These are phyloP conservation scores for Gracilaria domingensis DNA, from an alignment of 23 red algal genomes.

Conservation along the genomic window DNA sequence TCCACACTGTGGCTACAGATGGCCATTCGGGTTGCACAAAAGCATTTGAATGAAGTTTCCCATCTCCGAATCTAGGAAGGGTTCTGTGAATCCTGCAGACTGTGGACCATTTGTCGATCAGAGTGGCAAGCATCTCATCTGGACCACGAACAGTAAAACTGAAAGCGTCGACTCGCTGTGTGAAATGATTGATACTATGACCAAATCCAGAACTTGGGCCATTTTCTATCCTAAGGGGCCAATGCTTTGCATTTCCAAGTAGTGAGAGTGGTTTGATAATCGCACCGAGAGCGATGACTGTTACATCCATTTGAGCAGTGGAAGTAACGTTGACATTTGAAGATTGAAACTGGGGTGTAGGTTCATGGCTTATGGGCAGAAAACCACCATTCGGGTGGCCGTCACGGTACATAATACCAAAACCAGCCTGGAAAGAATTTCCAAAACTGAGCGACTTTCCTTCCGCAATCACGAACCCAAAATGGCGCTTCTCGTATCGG, in stretches of 20 bases:
- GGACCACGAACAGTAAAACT: not conserved
- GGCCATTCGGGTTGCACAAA: conserved; percentile 23
- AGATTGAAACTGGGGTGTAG: not conserved
- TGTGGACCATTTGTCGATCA: not conserved
- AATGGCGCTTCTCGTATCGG: not conserved
- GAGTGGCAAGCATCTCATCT: not conserved
- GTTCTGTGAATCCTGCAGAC: not conserved
- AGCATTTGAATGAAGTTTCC: not conserved
- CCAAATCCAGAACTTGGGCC: not conserved
- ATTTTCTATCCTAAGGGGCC: not conserved
- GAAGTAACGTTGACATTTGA: not conserved
- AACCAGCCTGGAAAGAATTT: not conserved
- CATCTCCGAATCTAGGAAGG: conserved; percentile 11
- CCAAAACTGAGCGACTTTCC: not conserved
- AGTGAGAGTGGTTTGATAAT: conserved; percentile 4
- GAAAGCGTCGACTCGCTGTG: not conserved
- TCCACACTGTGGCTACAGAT: conserved; percentile 11
- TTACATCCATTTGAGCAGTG: conserved; percentile 1
- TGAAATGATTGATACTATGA: not conserved
- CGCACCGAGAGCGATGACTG: conserved; percentile 5
- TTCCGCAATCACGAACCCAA: not conserved
- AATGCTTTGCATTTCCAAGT: conserved; percentile 3
- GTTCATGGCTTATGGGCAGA: conserved; percentile 13
- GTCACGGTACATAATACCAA: conserved; percentile 13
- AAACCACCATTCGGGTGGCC: not conserved